Evolutionary conservation across 106 monocot species (phyloP), one percentile per base, ranked within the genome.

Genomic region (Allium sativum): DNA sequence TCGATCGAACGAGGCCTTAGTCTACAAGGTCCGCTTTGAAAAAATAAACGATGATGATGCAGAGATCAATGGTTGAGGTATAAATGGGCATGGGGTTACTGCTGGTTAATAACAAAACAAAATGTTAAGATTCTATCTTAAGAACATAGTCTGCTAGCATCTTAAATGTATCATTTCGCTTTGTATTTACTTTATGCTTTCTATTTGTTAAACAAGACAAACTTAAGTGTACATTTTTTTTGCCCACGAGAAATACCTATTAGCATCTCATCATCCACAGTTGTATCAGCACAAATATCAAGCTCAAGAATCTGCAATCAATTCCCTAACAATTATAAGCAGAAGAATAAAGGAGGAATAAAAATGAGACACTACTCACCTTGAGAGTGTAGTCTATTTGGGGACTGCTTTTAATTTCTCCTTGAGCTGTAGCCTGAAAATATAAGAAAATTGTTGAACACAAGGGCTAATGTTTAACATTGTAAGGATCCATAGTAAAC

Each of bases 371-470:
- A 13, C 65, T 51, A 53, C 67, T 53, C 65, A 89, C 88, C 81
- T 51, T 75, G 46, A 89, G 66, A 4, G 78, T 89, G 72, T 89
- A 89, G 55, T 89, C 84, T 42, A 84, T 89, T 56, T 80, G 80
- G 21, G 84, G 78, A 52, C 61, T 73, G 67, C 72, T 76, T 55
- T 78, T 43, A 10, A 78, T 43, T 21, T 78, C 84, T 65, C 68
- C 67, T 64, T 84, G 61, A 10, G 88, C 67, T 20, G 78, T 81
- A 16, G 88, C 88, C 87, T 88, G 52, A n/a, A 53, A 58, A 40
- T 53, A 64, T 8, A 21, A 18, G 50, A 21, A 53, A 17, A 56
- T 5, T 16, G 31, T 31, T 31, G 31, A 58, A 66, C 10, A 12
- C 22, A 13, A 15, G 20, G 44, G 3, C 31, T 31, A 31, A 31